These are phyloP conservation scores for Globisporangium abappressorium DNA, from an alignment of 352 stramenopile genomes.

Conservation along the genomic window DNA sequence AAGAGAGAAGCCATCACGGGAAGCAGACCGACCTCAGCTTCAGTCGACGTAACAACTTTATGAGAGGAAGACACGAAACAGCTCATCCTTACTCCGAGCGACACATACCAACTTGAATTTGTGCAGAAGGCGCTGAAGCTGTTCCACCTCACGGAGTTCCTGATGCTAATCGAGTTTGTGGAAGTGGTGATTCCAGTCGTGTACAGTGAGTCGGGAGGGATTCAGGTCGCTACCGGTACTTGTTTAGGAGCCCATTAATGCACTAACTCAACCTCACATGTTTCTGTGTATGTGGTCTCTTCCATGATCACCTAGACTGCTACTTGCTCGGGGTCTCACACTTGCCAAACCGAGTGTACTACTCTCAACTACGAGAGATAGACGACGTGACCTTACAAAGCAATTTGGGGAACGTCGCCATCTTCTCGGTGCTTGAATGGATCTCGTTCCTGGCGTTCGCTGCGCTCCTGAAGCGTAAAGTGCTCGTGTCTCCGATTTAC, in stretches of 20 bases:
- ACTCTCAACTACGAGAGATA: background rate
- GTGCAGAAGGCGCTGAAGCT: background rate
- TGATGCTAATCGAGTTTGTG: background rate
- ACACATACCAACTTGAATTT: background rate
- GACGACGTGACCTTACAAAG: background rate
- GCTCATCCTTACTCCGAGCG: background rate
- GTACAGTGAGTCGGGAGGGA: background rate
- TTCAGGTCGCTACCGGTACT: background rate
- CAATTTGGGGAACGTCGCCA: background rate
- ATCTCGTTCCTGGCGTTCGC: background rate
- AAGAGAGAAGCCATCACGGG: too few species aligned
- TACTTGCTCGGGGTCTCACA: background rate
- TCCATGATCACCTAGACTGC: background rate
- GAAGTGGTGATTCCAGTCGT: background rate
- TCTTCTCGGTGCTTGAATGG: background rate
- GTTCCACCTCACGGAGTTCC: background rate
- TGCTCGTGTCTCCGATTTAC: background rate
- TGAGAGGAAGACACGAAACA: background rate
- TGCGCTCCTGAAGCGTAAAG: background rate
- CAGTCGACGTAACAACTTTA: too few species aligned
- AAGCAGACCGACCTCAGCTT: background rate
- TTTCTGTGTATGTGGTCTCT: background rate
- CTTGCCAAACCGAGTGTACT: background rate
- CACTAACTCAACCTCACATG: too few species aligned
- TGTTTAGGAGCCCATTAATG: too few species aligned